These are phyloP conservation scores for Lentinula lateritia DNA, from an alignment of 768 basidiomycete species.

Conservation along the genomic window DNA sequence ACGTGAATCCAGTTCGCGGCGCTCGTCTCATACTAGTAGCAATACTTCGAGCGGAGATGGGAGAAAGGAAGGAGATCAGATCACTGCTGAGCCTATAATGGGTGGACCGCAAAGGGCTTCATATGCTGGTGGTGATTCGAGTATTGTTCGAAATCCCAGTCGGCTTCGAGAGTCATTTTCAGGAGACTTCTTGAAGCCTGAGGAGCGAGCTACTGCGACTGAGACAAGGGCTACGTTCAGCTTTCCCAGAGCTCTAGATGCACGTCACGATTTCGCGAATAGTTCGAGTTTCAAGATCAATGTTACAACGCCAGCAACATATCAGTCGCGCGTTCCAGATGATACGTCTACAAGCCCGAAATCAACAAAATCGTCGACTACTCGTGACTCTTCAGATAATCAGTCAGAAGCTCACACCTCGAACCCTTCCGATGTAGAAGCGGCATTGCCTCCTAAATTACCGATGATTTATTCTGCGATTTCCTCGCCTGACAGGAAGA, in stretches of 20 bases:
- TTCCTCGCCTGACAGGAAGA: neutral
- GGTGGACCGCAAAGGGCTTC: neutral
- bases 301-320: neutral
- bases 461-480: neutral
- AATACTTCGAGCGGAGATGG: neutral
- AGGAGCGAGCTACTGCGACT: too few species aligned
- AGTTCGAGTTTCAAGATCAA: neutral
- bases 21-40: neutral
- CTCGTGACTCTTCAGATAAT: neutral
- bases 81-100: neutral
- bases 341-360: neutral
- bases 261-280: neutral
- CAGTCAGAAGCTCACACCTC: neutral
- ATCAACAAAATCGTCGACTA: neutral
- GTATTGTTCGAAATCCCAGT: neutral
- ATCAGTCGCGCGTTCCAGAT: neutral
- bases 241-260: too few species aligned
- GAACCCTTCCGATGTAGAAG: neutral
- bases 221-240: too few species aligned
- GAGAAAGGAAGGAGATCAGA: neutral
- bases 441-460: neutral
- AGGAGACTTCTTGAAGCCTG: neutral
- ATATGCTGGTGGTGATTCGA: neutral
- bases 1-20: neutral
- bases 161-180: neutral